Percentiles rank a stretch among this genome's conserved stretches.
phyloP scores from a whole-genome alignment of 495 filamentous ascomycete genomes.

The Cercophora newfieldiana region DNA sequence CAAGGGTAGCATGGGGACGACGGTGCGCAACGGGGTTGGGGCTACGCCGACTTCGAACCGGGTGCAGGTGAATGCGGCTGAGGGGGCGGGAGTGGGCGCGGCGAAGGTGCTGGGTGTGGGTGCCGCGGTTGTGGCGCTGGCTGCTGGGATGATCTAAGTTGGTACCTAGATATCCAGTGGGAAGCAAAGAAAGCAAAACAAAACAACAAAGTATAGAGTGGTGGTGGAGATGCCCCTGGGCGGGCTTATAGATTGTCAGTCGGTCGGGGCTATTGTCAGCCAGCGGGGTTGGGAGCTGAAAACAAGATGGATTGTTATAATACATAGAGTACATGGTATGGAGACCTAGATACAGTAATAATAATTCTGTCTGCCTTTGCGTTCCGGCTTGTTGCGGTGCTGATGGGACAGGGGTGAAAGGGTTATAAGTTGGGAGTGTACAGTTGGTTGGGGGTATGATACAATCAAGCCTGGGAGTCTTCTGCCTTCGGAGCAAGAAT shows the following conservation, averaged over 20 bases:
- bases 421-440: background rate
- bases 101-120: slow-evolving; percentile 10
- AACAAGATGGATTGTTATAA: background rate
- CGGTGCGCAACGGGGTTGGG: background rate
- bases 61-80: slow-evolving; percentile 21
- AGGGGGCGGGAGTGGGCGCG: background rate
- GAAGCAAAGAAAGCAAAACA: background rate
- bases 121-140: slow-evolving; percentile 12
- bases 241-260: background rate
- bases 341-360: background rate
- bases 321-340: slow-evolving; percentile 18
- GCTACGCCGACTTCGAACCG: background rate
- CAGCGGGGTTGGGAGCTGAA: background rate
- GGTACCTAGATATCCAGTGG: background rate
- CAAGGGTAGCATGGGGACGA: background rate
- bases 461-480: too few species aligned
- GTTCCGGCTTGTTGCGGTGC: too few species aligned
- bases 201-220: background rate
- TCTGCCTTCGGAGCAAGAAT: background rate
- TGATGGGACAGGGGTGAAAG: background rate
- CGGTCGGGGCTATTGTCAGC: background rate
- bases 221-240: background rate
- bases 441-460: slow-evolving; percentile 12
- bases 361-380: background rate
- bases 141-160: slow-evolving; percentile 13